Conservation (phyloP, 2,329 filamentous ascomycete species). For the Ascochyta koolunga region DNA sequence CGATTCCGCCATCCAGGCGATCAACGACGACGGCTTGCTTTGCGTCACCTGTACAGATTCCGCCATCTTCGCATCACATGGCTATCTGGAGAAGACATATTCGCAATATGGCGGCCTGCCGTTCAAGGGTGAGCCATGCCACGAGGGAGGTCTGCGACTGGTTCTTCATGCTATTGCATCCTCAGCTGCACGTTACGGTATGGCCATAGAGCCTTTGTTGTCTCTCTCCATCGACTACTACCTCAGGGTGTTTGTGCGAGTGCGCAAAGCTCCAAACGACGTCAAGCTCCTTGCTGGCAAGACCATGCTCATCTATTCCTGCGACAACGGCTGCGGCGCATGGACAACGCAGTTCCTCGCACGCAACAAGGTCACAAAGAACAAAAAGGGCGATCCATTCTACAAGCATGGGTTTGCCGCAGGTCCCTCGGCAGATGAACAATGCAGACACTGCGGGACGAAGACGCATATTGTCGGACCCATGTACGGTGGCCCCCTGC, state of each 20-base stretch:
- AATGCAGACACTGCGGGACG: slow-evolving; percentile 82
- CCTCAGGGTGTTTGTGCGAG: slow-evolving; percentile 82
- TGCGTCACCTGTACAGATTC: slow-evolving; percentile 98
- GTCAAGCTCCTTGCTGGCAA: slow-evolving; percentile 92
- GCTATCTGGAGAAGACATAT: slow-evolving; percentile 93
- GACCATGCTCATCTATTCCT: slow-evolving; percentile 92
- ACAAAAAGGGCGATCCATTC: slow-evolving; percentile 71
- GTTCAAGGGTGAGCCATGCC: slow-evolving; percentile 81
- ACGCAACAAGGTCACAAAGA: slow-evolving; percentile 67
- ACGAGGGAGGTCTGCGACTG: slow-evolving; percentile 87
- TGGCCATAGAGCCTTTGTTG: slow-evolving; percentile 87
- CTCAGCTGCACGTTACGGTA: slow-evolving; percentile 81
- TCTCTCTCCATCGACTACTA: slow-evolving; percentile 98
- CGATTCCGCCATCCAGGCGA: slow-evolving; percentile 84
- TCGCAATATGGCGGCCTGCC: slow-evolving; percentile 92
- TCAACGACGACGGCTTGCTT: slow-evolving; percentile 86
- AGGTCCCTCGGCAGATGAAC: slow-evolving; percentile 68
- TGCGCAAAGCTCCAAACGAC: slow-evolving; percentile 78
- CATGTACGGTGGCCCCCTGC: slow-evolving; percentile 92
- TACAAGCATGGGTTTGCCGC: slow-evolving; percentile 80
- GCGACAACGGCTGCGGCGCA: slow-evolving; percentile 87
- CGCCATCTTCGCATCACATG: slow-evolving; percentile 90
- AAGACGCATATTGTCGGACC: slow-evolving; percentile 89
- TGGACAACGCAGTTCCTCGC: slow-evolving; percentile 84
- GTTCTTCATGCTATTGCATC: slow-evolving; percentile 83